A percentile compares a stretch with the other conserved stretches of the same genome.
Evolutionary conservation across 352 stramenopile genomes (phyloP).

Genomic region (Pythium diclinum): DNA sequence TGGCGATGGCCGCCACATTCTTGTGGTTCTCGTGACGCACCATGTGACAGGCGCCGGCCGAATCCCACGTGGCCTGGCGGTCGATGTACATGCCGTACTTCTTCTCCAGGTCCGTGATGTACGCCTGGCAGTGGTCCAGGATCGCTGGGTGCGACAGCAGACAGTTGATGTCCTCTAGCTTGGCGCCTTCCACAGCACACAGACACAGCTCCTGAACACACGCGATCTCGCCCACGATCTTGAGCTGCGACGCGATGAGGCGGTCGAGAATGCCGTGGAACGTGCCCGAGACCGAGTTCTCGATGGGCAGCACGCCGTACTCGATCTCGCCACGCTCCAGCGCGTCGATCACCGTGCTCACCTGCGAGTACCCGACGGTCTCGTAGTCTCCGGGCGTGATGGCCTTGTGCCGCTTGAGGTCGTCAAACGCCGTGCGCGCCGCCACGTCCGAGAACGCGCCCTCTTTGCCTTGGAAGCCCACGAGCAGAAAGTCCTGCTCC

Average conservation of each 20-base stretch:
- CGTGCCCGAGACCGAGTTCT: conserved; percentile 73
- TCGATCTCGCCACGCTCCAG: conserved; percentile 56
- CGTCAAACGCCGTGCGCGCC: conserved; percentile 49
- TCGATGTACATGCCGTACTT: conserved; percentile 53
- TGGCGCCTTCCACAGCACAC: conserved; percentile 39
- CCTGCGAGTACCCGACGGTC: conserved; percentile 56
- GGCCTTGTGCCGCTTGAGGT: conserved; percentile 43
- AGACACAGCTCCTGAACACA: conserved; percentile 67
- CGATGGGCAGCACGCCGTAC: conserved; percentile 60
- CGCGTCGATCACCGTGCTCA: conserved; percentile 52
- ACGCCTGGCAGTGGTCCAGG: conserved; percentile 63
- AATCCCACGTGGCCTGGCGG: conserved; percentile 62
- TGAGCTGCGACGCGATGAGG: conserved; percentile 57
- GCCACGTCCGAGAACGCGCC: conserved; percentile 72
- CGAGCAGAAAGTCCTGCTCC: conserved; percentile 44
- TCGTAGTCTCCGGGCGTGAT: conserved; percentile 51
- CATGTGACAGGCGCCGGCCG: conserved; percentile 61
- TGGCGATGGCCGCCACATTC: conserved; percentile 58
- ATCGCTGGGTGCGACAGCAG: conserved; percentile 62
- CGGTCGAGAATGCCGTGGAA: conserved; percentile 71
- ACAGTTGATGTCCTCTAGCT: conserved; percentile 45
- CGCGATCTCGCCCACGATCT: conserved; percentile 71
- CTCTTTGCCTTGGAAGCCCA: conserved; percentile 71
- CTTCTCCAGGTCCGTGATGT: conserved; percentile 59
- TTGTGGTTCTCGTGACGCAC: conserved; percentile 48